Evolutionary conservation across 257 asterid species (phyloP).

Genomic region (Solanum clarkiae): DNA sequence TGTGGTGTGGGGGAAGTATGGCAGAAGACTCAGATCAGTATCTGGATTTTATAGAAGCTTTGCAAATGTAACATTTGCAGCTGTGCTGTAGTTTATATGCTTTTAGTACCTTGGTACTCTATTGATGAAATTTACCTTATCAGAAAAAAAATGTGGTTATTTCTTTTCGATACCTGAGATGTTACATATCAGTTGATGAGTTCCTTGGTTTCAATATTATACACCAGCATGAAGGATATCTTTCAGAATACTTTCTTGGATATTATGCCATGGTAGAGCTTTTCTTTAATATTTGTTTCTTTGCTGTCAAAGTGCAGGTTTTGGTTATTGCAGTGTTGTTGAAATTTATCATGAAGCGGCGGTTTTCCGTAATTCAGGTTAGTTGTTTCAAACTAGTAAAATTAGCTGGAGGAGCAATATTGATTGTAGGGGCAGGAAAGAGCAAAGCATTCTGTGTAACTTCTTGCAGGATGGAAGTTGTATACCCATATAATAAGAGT

Average conservation of each 20-base stretch:
- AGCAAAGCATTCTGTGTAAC: not conserved
- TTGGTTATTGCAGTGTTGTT: slow-evolving; percentile 90
- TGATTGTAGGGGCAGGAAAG: not conserved
- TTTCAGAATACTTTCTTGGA: not conserved
- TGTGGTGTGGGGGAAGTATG: not conserved
- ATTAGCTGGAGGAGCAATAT: not conserved
- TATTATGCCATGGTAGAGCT: not conserved
- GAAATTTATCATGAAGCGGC: slow-evolving; percentile 79
- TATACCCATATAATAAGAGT: not conserved
- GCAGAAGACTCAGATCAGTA: not conserved
- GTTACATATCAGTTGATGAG: not conserved
- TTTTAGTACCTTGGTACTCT: not conserved
- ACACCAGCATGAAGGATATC: not conserved
- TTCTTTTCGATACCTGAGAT: not conserved
- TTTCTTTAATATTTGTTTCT: not conserved
- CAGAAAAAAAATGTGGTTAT: not conserved
- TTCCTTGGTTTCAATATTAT: not conserved
- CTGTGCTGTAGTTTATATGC: not conserved
- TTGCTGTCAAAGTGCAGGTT: slow-evolving; percentile 45
- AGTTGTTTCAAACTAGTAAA: slow-evolving; percentile 6
- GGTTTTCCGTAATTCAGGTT: slow-evolving; percentile 92
- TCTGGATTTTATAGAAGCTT: not conserved
- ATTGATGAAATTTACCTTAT: not conserved
- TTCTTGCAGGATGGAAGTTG: not conserved
- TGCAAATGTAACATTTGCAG: not conserved